Percentiles rank a stretch among this genome's conserved stretches.
phyloP scores from a whole-genome alignment of 345 rosid genomes.

The Bretschneidera sinensis region DNA sequence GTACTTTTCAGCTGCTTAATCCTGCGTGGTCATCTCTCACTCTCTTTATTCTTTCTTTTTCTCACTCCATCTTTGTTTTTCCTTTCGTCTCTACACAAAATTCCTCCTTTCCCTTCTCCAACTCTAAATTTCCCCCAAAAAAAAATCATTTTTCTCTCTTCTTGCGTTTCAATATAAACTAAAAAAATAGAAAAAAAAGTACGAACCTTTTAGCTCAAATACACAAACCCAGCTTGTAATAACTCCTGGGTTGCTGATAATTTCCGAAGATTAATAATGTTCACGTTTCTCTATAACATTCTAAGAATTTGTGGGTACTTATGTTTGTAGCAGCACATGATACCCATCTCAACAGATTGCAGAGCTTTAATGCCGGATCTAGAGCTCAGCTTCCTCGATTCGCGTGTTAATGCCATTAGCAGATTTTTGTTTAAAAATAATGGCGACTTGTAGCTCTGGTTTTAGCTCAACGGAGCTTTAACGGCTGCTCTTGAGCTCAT shows the following conservation, averaged over 20 bases:
- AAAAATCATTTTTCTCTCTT: background rate
- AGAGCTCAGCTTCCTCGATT: background rate
- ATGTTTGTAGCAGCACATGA: background rate
- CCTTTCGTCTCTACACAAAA: slow-evolving; percentile 1
- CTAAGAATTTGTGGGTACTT: background rate
- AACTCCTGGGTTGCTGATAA: background rate
- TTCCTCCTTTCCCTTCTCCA: slow-evolving; percentile 15
- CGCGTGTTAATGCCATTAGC: background rate
- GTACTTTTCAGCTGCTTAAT: background rate
- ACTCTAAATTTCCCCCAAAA: background rate
- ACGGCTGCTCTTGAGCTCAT: background rate
- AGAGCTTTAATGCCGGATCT: slow-evolving; percentile 14
- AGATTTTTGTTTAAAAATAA: background rate
- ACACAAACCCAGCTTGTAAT: background rate
- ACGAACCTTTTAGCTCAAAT: background rate
- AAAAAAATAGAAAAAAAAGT: too few species aligned
- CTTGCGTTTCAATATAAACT: too few species aligned
- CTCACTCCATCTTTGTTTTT: slow-evolving; percentile 8
- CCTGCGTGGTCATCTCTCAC: background rate
- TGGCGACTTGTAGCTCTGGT: background rate
- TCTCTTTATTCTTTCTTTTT: background rate
- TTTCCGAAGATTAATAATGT: background rate
- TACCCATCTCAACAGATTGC: background rate
- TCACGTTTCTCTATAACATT: background rate
- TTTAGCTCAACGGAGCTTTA: background rate